Conservation (phyloP, 345 rosid genomes). For the Euclidium syriacum region DNA sequence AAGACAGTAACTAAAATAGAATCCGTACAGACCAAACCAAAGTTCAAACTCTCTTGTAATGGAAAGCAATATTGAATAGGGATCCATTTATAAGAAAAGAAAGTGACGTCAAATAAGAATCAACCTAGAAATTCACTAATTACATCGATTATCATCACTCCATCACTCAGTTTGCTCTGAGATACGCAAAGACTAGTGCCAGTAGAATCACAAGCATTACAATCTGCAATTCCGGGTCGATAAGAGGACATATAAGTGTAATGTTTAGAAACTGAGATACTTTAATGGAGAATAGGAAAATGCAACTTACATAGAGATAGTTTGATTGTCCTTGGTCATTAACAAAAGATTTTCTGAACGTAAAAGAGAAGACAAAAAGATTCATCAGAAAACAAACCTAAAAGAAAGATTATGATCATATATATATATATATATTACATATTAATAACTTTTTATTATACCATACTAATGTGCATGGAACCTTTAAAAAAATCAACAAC, state of each 20-base stretch:
- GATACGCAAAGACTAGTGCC: conserved; percentile 45
- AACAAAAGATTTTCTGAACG: conserved; percentile 62
- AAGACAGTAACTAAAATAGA: not conserved
- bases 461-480: too few relatives aligned
- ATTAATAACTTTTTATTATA: too few relatives aligned
- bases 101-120: conserved; percentile 8
- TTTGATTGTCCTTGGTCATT: conserved; percentile 27
- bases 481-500: too few relatives aligned
- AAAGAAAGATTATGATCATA: not conserved
- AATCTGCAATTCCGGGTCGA: conserved; percentile 35
- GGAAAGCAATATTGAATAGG: conserved; percentile 16
- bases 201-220: conserved; percentile 38
- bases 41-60: not conserved
- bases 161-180: conserved; percentile 28
- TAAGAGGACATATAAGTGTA: not conserved
- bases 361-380: conserved; percentile 3
- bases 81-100: not conserved
- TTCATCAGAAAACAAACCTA: conserved; percentile 9
- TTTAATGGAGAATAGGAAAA: not conserved
- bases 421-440: not conserved
- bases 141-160: not conserved
- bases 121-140: not conserved
- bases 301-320: conserved; percentile 23
- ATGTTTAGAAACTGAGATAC: not conserved
- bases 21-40: conserved; percentile 19